Evolutionary conservation across 1,284 basidiomycete species (phyloP).

Genomic region (Afroboletus lepidellus): DNA sequence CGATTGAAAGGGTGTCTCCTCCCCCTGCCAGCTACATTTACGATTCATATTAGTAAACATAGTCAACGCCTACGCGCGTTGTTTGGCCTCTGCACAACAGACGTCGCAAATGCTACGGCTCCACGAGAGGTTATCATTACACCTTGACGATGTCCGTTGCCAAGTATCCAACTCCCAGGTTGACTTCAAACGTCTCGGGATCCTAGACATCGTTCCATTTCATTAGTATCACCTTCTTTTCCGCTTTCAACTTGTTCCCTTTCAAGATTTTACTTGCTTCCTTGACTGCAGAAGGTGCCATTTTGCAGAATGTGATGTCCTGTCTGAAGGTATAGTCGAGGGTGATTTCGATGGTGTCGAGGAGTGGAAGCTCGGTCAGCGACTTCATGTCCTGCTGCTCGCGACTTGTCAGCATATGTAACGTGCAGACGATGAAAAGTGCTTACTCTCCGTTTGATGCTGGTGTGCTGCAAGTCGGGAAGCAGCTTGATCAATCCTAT

Average conservation of each 20-base stretch:
- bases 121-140: no score
- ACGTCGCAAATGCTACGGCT: no score
- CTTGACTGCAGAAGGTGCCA: not conserved
- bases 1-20: no score
- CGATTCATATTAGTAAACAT: no score
- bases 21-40: no score
- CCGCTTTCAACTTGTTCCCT: constrained; percentile 5
- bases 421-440: not conserved
- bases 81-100: no score
- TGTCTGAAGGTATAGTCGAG: not conserved
- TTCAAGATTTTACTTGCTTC: constrained; percentile 2
- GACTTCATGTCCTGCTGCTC: not conserved
- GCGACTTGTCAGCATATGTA: not conserved
- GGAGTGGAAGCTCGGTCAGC: constrained; percentile 1
- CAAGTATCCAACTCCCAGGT: not conserved
- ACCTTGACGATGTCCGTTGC: constrained; percentile 3
- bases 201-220: not conserved
- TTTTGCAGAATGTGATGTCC: not conserved
- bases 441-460: not conserved
- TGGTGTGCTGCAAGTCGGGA: constrained; percentile 3
- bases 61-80: no score
- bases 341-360: constrained; percentile 5
- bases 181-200: not conserved
- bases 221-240: constrained; percentile 8
- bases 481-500: not conserved